Percentiles rank a stretch among this genome's conserved stretches.
Conservation (phyloP, 768 basidiomycete species). For the Tylopilus sp. region DNA sequence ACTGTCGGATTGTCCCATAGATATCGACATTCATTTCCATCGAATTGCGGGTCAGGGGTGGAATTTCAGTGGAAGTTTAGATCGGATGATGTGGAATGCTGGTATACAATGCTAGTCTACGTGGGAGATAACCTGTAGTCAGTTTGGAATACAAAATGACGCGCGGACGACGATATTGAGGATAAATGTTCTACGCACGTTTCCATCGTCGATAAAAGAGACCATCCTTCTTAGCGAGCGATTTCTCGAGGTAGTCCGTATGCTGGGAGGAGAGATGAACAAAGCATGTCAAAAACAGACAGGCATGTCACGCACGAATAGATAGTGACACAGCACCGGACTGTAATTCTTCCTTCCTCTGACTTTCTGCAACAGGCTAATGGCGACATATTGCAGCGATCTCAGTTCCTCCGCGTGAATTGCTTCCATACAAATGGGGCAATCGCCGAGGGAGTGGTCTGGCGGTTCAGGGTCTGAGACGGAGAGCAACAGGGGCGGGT, state of each 20-base stretch:
- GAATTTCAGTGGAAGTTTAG: conserved; percentile 71
- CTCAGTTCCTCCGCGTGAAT: conserved; percentile 54
- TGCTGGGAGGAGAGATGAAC: conserved; percentile 49
- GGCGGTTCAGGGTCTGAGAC: conserved; percentile 70
- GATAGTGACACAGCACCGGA: conserved; percentile 84
- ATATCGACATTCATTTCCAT: conserved; percentile 53
- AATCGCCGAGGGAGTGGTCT: conserved; percentile 77
- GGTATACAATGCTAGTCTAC: conserved; percentile 6
- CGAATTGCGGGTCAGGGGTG: conserved; percentile 51
- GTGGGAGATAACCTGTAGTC: background rate
- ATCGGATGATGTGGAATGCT: conserved; percentile 34
- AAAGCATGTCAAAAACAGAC: background rate
- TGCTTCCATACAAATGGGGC: conserved; percentile 91
- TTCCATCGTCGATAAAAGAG: background rate
- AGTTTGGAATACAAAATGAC: conserved; percentile 50
- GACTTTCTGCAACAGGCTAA: conserved; percentile 36
- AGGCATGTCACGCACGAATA: conserved; percentile 58
- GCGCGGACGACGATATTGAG: conserved; percentile 34
- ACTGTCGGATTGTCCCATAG: conserved; percentile 62
- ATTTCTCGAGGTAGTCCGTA: conserved; percentile 83
- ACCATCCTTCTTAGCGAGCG: conserved; percentile 71
- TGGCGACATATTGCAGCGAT: conserved; percentile 33
- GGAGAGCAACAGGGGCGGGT: conserved; percentile 58
- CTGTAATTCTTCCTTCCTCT: no score
- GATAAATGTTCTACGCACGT: conserved; percentile 65